Evolutionary conservation across 2,329 filamentous ascomycete genomes (phyloP), one percentile per base, ranked within the genome.

Genomic region (Emmonsia crescens): DNA sequence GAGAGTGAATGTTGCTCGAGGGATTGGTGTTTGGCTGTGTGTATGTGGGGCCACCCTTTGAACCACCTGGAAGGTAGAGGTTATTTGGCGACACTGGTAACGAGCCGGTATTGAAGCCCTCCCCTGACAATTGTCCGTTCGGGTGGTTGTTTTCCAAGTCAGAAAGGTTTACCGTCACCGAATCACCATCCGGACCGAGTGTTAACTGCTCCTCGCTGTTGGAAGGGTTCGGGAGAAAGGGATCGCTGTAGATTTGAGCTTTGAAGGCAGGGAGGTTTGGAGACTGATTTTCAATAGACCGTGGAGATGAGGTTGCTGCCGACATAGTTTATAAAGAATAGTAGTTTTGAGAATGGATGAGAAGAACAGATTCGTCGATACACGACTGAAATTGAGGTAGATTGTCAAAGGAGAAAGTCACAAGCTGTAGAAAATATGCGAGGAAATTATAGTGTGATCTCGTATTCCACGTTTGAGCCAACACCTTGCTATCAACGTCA

Each of bases 131-230:
- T 29, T 46, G 40, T 12, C 16, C 56, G 40, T 29, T 57, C 19
- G 27, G 24, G 9, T 21, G 24, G 3, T 44, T 21, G 12, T 21
- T 57, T 57, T 57, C 56, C 27, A 57, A 46, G 5, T 46, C 56
- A 31, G 60, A 46, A 40, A 55, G 31, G 52, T 61, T 33, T 61
- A 62, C 33, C 5, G 59, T 44, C 5, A 36, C 49, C 38, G 42
- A 19, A 72, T 74, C 36, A 73, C 76, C 68, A 14, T 68, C 70
- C 33, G 69, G 65, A n/a, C 70, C 69, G 49, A 68, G 67, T 55
- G 76, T 73, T 36, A 70, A 69, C 16, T 68, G 66, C 65, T 77
- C 74, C 42, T 78, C 75, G 2, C 68, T 72, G 61, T 74, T 72
- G 10, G 72, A 71, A 8, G 73, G 69, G 10, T 73, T 69, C 16